Percentiles rank a stretch among this genome's conserved stretches.
Evolutionary conservation across 2,329 filamentous ascomycete species (phyloP).

Genomic region (Thermochaetoides dissita): DNA sequence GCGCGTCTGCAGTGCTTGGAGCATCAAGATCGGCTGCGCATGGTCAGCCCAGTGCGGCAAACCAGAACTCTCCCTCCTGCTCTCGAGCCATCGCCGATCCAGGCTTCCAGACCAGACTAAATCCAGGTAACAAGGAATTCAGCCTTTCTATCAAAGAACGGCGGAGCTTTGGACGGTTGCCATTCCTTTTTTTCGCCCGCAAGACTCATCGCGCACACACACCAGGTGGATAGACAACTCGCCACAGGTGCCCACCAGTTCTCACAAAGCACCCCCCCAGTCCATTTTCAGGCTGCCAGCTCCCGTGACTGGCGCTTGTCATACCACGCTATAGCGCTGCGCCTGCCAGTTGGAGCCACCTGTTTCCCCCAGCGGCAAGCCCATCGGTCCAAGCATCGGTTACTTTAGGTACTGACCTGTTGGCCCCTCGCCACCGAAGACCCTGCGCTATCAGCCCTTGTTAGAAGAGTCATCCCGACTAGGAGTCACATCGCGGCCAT

Average conservation of each 20-base stretch:
- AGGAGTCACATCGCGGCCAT: constrained; percentile 14
- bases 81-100: neutral
- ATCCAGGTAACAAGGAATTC: constrained; percentile 8
- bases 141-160: constrained; percentile 9
- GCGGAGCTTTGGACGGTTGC: constrained; percentile 2
- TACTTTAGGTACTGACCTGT: neutral
- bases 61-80: constrained; percentile 3
- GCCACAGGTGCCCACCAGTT: constrained; percentile 12
- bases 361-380: constrained; percentile 16
- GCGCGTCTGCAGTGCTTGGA: no score
- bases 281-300: constrained; percentile 20
- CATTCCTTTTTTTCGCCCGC: constrained; percentile 9
- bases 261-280: constrained; percentile 2
- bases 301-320: constrained; percentile 10
- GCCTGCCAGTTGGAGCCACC: constrained; percentile 22
- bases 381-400: constrained; percentile 6
- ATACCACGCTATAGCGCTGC: constrained; percentile 16
- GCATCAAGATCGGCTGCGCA: no score
- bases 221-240: constrained; percentile 11
- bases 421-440: constrained; percentile 15
- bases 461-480: constrained; percentile 17
- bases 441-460: neutral
- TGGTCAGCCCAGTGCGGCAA: neutral
- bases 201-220: constrained; percentile 2
- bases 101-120: neutral